These are phyloP conservation scores for Incumbomyces delicatus DNA, from an alignment of 2,329 filamentous ascomycete species.

Conservation along the genomic window DNA sequence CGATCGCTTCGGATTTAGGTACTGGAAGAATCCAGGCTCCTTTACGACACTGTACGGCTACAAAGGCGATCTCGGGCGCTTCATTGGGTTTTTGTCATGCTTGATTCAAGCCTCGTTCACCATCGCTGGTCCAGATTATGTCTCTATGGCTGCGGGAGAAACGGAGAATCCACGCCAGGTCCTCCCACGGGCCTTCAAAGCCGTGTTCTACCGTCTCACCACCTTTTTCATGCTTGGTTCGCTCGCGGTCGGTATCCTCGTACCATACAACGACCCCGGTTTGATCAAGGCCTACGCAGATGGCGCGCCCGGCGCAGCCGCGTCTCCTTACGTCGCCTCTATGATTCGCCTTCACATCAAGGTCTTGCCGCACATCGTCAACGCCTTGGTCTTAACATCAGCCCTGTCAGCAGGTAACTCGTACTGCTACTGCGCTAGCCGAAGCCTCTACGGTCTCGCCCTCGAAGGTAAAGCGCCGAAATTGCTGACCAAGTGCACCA, in stretches of 20 bases:
- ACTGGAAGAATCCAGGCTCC: conserved; percentile 56
- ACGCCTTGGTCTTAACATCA: conserved; percentile 60
- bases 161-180: conserved; percentile 59
- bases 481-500: conserved; percentile 54
- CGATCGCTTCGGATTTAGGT: conserved; percentile 64
- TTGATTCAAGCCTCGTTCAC: conserved; percentile 62
- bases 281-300: conserved; percentile 52
- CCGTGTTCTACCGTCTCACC: conserved; percentile 68
- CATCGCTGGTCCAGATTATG: conserved; percentile 58
- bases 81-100: conserved; percentile 66
- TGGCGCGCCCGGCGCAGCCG: conserved; percentile 56
- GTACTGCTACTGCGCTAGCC: conserved; percentile 57
- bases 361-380: conserved; percentile 60
- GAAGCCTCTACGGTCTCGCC: conserved; percentile 58
- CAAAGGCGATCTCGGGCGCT: conserved; percentile 57
- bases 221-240: conserved; percentile 67
- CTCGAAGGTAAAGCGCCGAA: conserved; percentile 58
- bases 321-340: conserved; percentile 55
- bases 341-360: conserved; percentile 57
- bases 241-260: conserved; percentile 60
- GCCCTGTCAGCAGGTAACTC: conserved; percentile 62
- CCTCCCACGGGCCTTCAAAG: conserved; percentile 65
- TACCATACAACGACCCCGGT: conserved; percentile 57
- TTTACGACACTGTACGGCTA: conserved; percentile 56
- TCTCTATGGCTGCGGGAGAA: conserved; percentile 57